Evolutionary conservation across 257 asterid species (phyloP).

Genomic region (Solanum chmielewskii): DNA sequence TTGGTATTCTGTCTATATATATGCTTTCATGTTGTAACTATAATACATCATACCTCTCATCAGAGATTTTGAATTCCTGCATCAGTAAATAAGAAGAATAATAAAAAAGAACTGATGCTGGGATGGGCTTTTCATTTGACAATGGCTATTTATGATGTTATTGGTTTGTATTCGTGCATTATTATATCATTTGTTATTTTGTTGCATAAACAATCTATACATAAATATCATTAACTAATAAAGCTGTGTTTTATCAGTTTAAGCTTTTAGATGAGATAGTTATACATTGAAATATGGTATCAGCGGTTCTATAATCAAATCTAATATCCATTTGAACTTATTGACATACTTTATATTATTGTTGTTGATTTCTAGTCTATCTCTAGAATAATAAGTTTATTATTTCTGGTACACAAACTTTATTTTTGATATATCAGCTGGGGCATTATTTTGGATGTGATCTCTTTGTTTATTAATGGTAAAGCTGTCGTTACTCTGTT

Average conservation of each 20-base stretch:
- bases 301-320: too few species aligned
- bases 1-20: conserved; percentile 9
- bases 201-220: background rate
- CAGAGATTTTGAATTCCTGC: background rate
- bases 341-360: background rate
- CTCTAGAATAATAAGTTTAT: background rate
- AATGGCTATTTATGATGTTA: too few species aligned
- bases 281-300: too few species aligned
- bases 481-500: background rate
- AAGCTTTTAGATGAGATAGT: too few species aligned
- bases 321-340: background rate
- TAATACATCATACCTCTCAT: background rate
- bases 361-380: background rate
- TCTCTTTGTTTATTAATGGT: background rate
- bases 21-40: background rate
- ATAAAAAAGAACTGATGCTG: too few species aligned
- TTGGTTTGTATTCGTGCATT: too few species aligned
- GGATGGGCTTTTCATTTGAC: too few species aligned
- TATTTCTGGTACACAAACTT: background rate
- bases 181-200: too few species aligned
- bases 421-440: background rate
- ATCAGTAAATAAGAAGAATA: background rate
- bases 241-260: too few species aligned
- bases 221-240: too few species aligned
- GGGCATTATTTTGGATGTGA: background rate